These are phyloP conservation scores for Phytophthora cactorum DNA, from an alignment of 352 stramenopile genomes.

Conservation along the genomic window DNA sequence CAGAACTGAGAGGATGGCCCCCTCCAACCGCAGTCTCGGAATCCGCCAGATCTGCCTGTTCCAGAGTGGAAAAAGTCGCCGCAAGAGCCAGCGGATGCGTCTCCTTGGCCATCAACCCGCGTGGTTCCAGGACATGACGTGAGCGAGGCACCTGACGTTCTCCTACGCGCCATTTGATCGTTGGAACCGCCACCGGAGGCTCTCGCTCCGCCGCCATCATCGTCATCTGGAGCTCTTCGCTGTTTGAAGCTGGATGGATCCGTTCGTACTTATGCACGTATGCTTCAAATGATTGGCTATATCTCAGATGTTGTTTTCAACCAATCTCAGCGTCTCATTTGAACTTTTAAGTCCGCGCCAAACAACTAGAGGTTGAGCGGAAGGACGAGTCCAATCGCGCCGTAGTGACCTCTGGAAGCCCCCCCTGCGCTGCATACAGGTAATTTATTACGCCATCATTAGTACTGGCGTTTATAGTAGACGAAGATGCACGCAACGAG, in stretches of 20 bases:
- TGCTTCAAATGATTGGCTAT: slow-evolving; percentile 21
- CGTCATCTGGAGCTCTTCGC: slow-evolving; percentile 20
- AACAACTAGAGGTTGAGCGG: slow-evolving; percentile 28
- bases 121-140: slow-evolving; percentile 30
- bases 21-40: not conserved
- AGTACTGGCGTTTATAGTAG: not conserved
- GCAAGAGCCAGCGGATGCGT: slow-evolving; percentile 52
- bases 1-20: slow-evolving; percentile 2
- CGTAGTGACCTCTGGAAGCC: slow-evolving; percentile 12
- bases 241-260: slow-evolving; percentile 32
- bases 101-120: slow-evolving; percentile 35
- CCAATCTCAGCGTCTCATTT: slow-evolving; percentile 19
- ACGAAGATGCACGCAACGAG: not conserved
- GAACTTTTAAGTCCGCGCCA: slow-evolving; percentile 24
- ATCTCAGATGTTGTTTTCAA: slow-evolving; percentile 15
- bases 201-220: slow-evolving; percentile 19
- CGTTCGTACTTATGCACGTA: slow-evolving; percentile 19
- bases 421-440: slow-evolving; percentile 16
- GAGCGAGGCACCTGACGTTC: slow-evolving; percentile 38
- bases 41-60: not conserved
- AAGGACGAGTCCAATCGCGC: slow-evolving; percentile 6
- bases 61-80: slow-evolving; percentile 10
- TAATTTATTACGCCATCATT: slow-evolving; percentile 2
- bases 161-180: slow-evolving; percentile 52
- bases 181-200: not conserved